Evolutionary conservation across 805 yeast genomes (phyloP).

Genomic region (Saturnispora galanensis): DNA sequence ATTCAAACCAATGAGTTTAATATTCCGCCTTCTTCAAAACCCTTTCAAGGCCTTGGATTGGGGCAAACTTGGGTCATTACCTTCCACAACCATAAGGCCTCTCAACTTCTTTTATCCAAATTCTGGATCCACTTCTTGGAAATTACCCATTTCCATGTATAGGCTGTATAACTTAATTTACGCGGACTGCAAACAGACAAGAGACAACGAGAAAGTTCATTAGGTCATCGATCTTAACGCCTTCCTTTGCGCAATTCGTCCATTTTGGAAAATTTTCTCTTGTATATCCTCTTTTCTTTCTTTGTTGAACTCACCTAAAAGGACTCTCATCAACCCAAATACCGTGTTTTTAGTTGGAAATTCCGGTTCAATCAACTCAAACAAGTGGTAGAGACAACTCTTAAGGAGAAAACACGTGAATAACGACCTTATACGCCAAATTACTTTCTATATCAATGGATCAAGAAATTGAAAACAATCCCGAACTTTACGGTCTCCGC

Average conservation of each 20-base stretch:
- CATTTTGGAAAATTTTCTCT: slow-evolving; percentile 2
- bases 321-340: neutral
- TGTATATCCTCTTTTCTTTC: slow-evolving; percentile 4
- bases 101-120: no score
- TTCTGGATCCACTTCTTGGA: no score
- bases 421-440: neutral
- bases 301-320: neutral
- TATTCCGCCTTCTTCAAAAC: no score
- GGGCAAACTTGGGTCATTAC: no score
- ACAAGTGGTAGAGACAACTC: neutral
- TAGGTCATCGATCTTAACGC: no score
- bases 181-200: no score
- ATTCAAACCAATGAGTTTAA: no score
- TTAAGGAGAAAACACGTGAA: neutral
- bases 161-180: no score
- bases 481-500: slow-evolving; percentile 77
- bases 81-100: no score
- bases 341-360: neutral
- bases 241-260: slow-evolving; percentile 3
- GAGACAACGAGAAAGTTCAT: no score
- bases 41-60: no score
- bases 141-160: no score
- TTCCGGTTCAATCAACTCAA: neutral
- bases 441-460: slow-evolving; percentile 15
- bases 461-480: slow-evolving; percentile 51